Percentiles rank a stretch among this genome's conserved stretches.
These are phyloP conservation scores for Stagonosporopsis rhizophila DNA, from an alignment of 2,329 filamentous ascomycete genomes.

Conservation along the genomic window DNA sequence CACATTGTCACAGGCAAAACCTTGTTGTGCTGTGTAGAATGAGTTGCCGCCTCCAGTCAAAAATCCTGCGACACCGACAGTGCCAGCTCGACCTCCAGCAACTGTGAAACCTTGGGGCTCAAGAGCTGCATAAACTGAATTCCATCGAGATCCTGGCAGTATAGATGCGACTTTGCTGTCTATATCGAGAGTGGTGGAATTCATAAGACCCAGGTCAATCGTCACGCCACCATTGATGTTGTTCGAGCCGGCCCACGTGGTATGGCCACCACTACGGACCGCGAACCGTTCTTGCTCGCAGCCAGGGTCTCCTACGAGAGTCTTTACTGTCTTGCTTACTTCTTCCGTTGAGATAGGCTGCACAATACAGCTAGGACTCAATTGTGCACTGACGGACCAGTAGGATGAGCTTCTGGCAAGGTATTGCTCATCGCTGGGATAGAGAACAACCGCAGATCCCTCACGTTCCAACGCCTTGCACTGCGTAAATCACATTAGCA, in stretches of 20 bases:
- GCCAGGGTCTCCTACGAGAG: constrained; percentile 10
- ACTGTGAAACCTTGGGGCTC: constrained; percentile 26
- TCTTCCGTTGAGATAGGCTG: constrained; percentile 38
- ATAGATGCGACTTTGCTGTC: constrained; percentile 29
- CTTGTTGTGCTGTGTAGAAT: constrained; percentile 30
- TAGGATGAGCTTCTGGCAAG: constrained; percentile 28
- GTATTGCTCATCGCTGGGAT: constrained; percentile 19
- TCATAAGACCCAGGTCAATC: constrained; percentile 38
- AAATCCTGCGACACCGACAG: constrained; percentile 40
- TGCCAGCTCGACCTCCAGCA: constrained; percentile 33
- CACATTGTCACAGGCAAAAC: constrained; percentile 29
- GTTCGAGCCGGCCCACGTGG: constrained; percentile 36
- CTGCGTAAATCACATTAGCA: constrained; percentile 5
- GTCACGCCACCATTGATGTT: constrained; percentile 39
- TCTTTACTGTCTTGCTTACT: constrained; percentile 27
- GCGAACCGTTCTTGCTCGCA: constrained; percentile 29
- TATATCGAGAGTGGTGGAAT: constrained; percentile 19
- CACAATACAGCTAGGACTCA: constrained; percentile 41
- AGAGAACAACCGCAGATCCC: constrained; percentile 24
- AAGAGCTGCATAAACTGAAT: constrained; percentile 42
- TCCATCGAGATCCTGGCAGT: constrained; percentile 42
- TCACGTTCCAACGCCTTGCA: constrained; percentile 26
- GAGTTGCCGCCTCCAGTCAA: constrained; percentile 39
- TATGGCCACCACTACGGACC: constrained; percentile 41
- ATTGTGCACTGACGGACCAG: constrained; percentile 36